Evolutionary conservation across 352 stramenopile genomes (phyloP), one percentile per base, ranked within the genome.

Genomic region (Pythium brassicae): DNA sequence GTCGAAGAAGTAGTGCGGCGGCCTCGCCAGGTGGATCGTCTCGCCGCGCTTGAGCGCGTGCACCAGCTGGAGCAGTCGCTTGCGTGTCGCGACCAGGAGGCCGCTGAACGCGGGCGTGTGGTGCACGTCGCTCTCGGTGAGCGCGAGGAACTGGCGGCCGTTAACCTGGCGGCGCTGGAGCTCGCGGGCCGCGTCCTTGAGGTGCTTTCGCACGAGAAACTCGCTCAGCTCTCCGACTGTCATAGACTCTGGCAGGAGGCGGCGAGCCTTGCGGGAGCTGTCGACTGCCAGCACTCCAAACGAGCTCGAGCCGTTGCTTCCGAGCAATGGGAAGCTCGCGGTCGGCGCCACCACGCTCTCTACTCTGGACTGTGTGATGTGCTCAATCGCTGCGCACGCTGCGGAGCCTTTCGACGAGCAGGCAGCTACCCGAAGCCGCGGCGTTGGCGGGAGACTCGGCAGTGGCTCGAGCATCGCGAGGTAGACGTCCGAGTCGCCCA

Each of bases 401-500:
- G 57, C 63, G 7, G 45, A 37, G 48, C 79, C 89, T 34, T 76
- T 72, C 0, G 70, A 46, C 15, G 80, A 88, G 12, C 67, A 70
- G 5, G 70, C 83, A 1, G 68, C 67, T 49, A 83, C 89, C 0
- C 70, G 63, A 12, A 93, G 50, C 7, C 83, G 25, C 0, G 71
- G 66, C 23, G 37, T 72, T 3, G 69, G 46, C 1, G 61, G 57
- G 0, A 66, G 75, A 42, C 70, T 71, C 2, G 78, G 74, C n/a
- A 89, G 62, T 2, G 60, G 45, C 40, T 93, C 78, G 39, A 74
- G 69, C 63, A 90, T 76, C 1, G 64, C 78, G 11, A 93, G 34
- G 61, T 93, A 93, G 40, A 90, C 47, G 50, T 91, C 83, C 34
- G 74, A 87, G 32, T 90, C 78, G 37, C 58, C 78, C 29, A 93